Evolutionary conservation across 176 grass and related monocot genomes (phyloP), one percentile per base, ranked within the genome.

Genomic region (Leersia perrieri): DNA sequence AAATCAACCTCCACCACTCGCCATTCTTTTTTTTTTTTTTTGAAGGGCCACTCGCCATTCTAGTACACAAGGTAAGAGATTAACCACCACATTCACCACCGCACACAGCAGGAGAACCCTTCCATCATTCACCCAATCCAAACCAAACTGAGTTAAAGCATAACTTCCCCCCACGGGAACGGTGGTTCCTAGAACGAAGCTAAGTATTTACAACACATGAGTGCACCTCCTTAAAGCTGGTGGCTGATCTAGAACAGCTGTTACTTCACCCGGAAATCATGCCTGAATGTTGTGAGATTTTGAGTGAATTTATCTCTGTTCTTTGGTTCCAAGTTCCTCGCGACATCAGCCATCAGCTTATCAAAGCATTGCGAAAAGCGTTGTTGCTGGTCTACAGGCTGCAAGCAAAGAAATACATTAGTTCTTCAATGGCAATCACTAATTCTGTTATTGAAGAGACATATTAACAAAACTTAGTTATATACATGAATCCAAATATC

Each of bases 291-390:
- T 66, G 93, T 96, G 39, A 99, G 97, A 74, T 99, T 99, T 86
- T 99, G 91, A 81, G 93, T 96, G 80, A 99, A 99, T 88, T 89
- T 99, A 61, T 99, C 97, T 57, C 93, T 88, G 68, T 96, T 99
- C 87, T 96, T 99, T 29, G 93, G 90, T 88, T 99, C 97, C 84
- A 99, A 79, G 83, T 88, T 99, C 79, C 91, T 91, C 27, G 87
- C 90, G 47, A 99, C 97, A 75, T 99, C 97, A 31, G 63, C 81
- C 97, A 99, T 99, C 68, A 99, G 77, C 76, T 96, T 99, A 68
- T 99, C 93, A 3, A 99, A 99, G 81, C 97, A 99, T 64, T 83
- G 90, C 0, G 91, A 96, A 41, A 99, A 87, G 82, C 82, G 92
- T 79, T 96, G 93, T 71, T 95, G 87, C 65, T 96, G 97, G 53